Evolutionary conservation across 2,329 filamentous ascomycete genomes (phyloP), one percentile per base, ranked within the genome.

Genomic region (Fusarium sp.): DNA sequence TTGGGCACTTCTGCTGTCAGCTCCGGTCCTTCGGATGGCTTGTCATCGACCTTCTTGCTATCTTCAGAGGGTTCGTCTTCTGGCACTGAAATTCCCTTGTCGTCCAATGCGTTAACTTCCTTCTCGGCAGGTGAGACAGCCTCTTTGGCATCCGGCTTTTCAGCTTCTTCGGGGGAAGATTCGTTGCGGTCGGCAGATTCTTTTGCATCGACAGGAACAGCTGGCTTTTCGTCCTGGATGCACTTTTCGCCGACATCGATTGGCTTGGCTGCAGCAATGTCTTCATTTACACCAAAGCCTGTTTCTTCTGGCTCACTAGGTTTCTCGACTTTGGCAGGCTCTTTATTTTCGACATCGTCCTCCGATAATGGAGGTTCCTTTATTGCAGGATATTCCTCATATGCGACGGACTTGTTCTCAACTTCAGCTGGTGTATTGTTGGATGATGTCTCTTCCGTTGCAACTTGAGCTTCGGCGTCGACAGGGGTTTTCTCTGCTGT

Each of bases 21-120:
- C 37, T 23, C 35, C 35, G 25, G 49, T 35, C 29, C 49, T 39
- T 36, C 58, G n/a, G 29, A 10, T 14, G 29, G 11, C 29, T 31
- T 31, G 29, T 42, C 39, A 17, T 49, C 31, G 18, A 14, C n/a
- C 13, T 18, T 14, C 13, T 48, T 64, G 36, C 37, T 55, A 23
- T 20, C 52, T n/a, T 68, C 51, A 13, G 25, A 14, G 11, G 39
- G 21, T 33, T 43, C 36, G 23, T 50, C 49, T n/a, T 59, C 48
- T 37, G 27, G 8, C 14, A 23, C n/a, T 18, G 45, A 35, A 13
- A 27, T 18, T 43, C 23, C 52, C 25, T 61, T 48, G 8, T 42
- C 36, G 14, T 40, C 21, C 21, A 21, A 21, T 29, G 23, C 29
- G 18, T 23, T 37, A 37, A 36, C 6, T 18, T 52, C 35, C 23